Evolutionary conservation across 129 eudicot genomes (phyloP), one percentile per base, ranked within the genome.

Genomic region (Chrysanthemum makinoi): DNA sequence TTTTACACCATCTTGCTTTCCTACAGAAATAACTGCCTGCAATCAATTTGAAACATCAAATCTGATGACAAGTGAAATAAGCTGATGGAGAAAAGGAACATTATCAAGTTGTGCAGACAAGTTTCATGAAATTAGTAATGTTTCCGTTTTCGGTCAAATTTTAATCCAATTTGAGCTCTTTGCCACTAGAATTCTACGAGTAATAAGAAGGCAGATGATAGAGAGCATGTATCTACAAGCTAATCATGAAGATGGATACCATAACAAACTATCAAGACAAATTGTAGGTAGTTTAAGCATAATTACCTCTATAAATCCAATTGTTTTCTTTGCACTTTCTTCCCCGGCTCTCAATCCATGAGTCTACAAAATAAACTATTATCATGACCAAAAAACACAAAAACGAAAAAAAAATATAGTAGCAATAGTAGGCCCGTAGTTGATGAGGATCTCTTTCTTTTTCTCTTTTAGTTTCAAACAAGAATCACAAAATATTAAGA

Each of bases 341-440:
- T 84, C 85, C 57, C 97, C 96, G 19, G 87, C 96, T 81, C 94
- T 83, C 20, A 94, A 72, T 15, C 99, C 99, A 75, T 94, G 99
- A 73, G 99, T 94, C 99, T 94, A 88, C 77, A 78, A 74, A 62
- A 26, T 3, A 6, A 54, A 51, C 12, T 65, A 15, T 63, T 10
- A 62, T 62, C 19, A 20, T 13, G 26, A 57, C 62, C 28, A 51
- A 6, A 15, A 35, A 52, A 15, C n/a, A 52, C 7, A 52, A 52
- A 13, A 52, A 55, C 4, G 26, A 16, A 55, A 7, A 55, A 7
- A 55, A 17, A 8, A 56, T 8, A 10, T 9, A 58, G 24, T 19
- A 3, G 12, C 6, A 2, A 57, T 10, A 57, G 26, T 58, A 58
- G 63, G 63, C 63, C 63, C 12, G 11, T 58, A 58, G 63, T 58